Conservation (phyloP, 768 basidiomycete species). For the Podaxis pistillaris region DNA sequence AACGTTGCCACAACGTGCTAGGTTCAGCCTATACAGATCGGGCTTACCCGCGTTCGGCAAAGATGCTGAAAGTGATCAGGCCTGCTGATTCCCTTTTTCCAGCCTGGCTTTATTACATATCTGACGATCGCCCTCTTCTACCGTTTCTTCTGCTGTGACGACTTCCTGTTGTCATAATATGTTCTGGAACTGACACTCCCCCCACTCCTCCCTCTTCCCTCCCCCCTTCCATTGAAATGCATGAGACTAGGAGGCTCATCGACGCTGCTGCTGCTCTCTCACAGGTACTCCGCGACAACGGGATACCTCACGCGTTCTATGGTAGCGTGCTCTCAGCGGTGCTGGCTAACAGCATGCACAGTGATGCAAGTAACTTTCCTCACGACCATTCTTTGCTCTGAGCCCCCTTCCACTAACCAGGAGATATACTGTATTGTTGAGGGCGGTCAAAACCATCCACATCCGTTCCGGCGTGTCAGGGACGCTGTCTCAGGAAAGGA, state of each 20-base stretch:
- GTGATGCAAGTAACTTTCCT: conserved; percentile 51
- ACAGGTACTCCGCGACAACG: conserved; percentile 48
- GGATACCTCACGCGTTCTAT: conserved; percentile 79
- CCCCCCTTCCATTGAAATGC: conserved; percentile 44
- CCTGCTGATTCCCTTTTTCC: conserved; percentile 45
- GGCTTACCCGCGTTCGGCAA: conserved; percentile 44
- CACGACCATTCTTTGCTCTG: conserved; percentile 1
- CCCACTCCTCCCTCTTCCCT: conserved; percentile 26
- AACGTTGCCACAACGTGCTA: conserved; percentile 43
- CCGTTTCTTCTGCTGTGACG: conserved; percentile 37
- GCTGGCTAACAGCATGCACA: conserved; percentile 60
- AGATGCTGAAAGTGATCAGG: conserved; percentile 38
- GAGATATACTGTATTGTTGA: conserved; percentile 87
- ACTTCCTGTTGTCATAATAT: conserved; percentile 52
- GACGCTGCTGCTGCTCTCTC: conserved; percentile 80
- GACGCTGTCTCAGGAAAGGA: conserved; percentile 67
- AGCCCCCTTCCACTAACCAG: conserved; percentile 35
- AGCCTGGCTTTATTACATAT: conserved; percentile 51
- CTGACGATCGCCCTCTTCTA: conserved; percentile 37
- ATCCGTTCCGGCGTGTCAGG: conserved; percentile 79
- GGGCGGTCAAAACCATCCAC: conserved; percentile 54
- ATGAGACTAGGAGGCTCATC: conserved; percentile 71
- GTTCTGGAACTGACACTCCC: conserved; percentile 36
- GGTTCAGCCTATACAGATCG: conserved; percentile 38
- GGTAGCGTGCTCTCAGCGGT: conserved; percentile 72